Evolutionary conservation across 2,329 filamentous ascomycete species (phyloP).

Genomic region (Fusarium metavorans): DNA sequence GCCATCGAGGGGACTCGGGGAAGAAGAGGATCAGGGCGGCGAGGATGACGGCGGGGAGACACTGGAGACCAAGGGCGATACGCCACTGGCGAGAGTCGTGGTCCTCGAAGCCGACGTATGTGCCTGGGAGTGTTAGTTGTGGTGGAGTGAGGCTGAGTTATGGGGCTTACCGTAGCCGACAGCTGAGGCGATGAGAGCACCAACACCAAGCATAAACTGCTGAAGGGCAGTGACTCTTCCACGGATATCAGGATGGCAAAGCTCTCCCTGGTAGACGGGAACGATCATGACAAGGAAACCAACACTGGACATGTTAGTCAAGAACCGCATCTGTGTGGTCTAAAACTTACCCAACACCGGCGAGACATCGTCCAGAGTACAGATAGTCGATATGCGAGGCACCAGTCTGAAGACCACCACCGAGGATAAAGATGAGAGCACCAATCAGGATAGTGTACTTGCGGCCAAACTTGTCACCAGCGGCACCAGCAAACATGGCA

Average conservation of each 20-base stretch:
- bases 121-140: slow-evolving; percentile 34
- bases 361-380: slow-evolving; percentile 77
- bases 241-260: slow-evolving; percentile 82
- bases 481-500: slow-evolving; percentile 71
- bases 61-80: slow-evolving; percentile 73
- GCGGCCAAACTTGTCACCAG: slow-evolving; percentile 74
- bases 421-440: slow-evolving; percentile 77
- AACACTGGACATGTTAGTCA: slow-evolving; percentile 45
- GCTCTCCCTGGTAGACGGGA: slow-evolving; percentile 81
- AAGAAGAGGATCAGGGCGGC: slow-evolving; percentile 75
- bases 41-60: slow-evolving; percentile 73
- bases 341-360: slow-evolving; percentile 65
- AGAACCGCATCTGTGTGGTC: no score
- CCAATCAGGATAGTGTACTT: slow-evolving; percentile 79
- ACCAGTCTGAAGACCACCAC: slow-evolving; percentile 79
- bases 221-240: slow-evolving; percentile 81
- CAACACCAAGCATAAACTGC: slow-evolving; percentile 86
- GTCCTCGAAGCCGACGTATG: slow-evolving; percentile 44
- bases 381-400: slow-evolving; percentile 70
- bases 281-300: slow-evolving; percentile 55
- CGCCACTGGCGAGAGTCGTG: slow-evolving; percentile 51
- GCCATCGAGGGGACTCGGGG: slow-evolving; percentile 80
- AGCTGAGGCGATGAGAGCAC: slow-evolving; percentile 79
- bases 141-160: neutral
- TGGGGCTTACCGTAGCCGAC: slow-evolving; percentile 71